These are phyloP conservation scores for Citrullus mucosospermus DNA, from an alignment of 306 rosid genomes.

Conservation along the genomic window DNA sequence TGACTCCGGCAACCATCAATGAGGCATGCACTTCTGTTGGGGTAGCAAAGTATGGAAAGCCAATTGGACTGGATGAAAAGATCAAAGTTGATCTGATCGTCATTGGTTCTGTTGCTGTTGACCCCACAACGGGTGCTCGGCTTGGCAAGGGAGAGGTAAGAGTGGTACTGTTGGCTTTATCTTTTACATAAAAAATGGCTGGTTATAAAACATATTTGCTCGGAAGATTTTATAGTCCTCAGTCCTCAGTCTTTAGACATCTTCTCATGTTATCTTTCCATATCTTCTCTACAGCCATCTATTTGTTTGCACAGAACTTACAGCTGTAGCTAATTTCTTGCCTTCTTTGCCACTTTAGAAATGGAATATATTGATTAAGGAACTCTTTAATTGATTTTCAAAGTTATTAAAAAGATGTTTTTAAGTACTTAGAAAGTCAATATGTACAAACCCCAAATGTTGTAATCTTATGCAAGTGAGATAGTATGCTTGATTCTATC, in stretches of 20 bases:
- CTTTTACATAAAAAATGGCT: neutral
- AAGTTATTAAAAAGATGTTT: too few relatives aligned
- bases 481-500: neutral
- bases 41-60: constrained; percentile 66
- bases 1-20: constrained; percentile 34
- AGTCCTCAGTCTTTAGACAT: neutral
- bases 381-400: neutral
- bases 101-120: constrained; percentile 89
- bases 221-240: neutral
- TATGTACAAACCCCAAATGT: neutral
- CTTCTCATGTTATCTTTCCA: neutral
- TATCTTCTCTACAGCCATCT: neutral
- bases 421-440: neutral
- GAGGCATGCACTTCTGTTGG: constrained; percentile 79
- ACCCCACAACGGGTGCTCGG: constrained; percentile 80
- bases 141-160: constrained; percentile 93
- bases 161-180: constrained; percentile 1
- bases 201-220: neutral
- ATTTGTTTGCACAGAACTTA: neutral
- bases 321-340: neutral
- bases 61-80: constrained; percentile 76
- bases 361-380: neutral
- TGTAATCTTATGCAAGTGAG: neutral
- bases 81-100: constrained; percentile 74
- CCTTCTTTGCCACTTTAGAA: neutral